Percentiles rank a stretch among this genome's conserved stretches.
phyloP scores from a whole-genome alignment of 2,329 filamentous ascomycete species.

The Botryotinia narcissicola region DNA sequence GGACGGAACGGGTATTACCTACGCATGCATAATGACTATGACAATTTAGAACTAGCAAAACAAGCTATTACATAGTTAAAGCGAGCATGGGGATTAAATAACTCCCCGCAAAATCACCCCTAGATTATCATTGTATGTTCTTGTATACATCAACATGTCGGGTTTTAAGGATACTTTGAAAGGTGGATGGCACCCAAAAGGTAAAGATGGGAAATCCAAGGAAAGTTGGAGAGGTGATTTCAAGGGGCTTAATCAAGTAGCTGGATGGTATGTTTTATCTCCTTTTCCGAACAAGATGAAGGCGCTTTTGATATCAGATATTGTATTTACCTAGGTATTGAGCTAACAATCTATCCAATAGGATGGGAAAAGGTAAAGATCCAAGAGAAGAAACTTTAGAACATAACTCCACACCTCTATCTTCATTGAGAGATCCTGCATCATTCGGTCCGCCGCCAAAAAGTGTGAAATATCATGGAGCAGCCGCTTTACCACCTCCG shows the following conservation, averaged over 20 bases:
- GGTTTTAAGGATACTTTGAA: slow-evolving; percentile 48
- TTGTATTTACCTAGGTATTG: neutral
- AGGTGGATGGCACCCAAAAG: slow-evolving; percentile 54
- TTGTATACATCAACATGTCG: slow-evolving; percentile 11
- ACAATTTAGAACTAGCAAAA: slow-evolving; percentile 4
- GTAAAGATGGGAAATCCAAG: slow-evolving; percentile 48
- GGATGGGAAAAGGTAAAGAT: slow-evolving; percentile 39
- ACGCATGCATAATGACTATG: neutral
- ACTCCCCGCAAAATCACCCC: slow-evolving; percentile 12
- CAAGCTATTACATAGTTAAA: slow-evolving; percentile 3
- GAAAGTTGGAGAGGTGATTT: slow-evolving; percentile 51
- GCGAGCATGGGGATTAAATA: neutral
- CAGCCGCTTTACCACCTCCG: slow-evolving; percentile 29
- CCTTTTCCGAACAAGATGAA: neutral
- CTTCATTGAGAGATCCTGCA: slow-evolving; percentile 60
- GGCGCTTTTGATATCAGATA: neutral
- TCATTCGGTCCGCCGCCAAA: slow-evolving; percentile 68
- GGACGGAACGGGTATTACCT: neutral
- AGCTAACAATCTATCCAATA: neutral
- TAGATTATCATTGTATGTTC: neutral
- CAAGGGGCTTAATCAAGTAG: slow-evolving; percentile 39
- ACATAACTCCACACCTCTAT: slow-evolving; percentile 48
- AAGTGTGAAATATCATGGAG: slow-evolving; percentile 40
- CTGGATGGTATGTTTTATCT: slow-evolving; percentile 33
- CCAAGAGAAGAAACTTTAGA: slow-evolving; percentile 28